These are phyloP conservation scores for Kockiozyma suomiensis DNA, from an alignment of 805 yeast genomes.

Conservation along the genomic window DNA sequence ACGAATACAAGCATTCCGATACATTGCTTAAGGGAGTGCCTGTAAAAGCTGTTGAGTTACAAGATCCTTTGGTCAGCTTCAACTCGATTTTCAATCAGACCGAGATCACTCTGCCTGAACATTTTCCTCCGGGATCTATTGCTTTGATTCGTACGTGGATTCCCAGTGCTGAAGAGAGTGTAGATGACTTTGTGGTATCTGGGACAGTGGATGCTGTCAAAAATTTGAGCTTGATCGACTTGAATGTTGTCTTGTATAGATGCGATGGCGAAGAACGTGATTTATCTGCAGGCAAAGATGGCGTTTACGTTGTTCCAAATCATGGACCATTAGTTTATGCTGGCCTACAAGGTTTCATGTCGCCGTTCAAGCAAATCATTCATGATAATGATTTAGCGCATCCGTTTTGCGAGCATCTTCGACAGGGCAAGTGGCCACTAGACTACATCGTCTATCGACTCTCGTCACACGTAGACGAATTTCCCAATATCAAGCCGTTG, in stretches of 20 bases:
- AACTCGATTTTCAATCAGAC: constrained; percentile 51
- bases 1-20: constrained; percentile 50
- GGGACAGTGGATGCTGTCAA: constrained; percentile 78
- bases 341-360: constrained; percentile 91
- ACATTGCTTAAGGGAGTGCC: constrained; percentile 63
- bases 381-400: constrained; percentile 76
- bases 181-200: constrained; percentile 61
- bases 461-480: constrained; percentile 52
- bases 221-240: constrained; percentile 62
- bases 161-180: constrained; percentile 61
- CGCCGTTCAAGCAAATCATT: constrained; percentile 64
- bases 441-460: constrained; percentile 71
- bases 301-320: constrained; percentile 73
- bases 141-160: constrained; percentile 76
- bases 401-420: constrained; percentile 76
- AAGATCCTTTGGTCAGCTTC: constrained; percentile 52
- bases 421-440: constrained; percentile 87
- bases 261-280: constrained; percentile 90
- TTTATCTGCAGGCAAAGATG: constrained; percentile 67
- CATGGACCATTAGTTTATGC: constrained; percentile 78
- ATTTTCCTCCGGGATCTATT: constrained; percentile 88
- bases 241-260: constrained; percentile 73
- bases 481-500: constrained; percentile 57
- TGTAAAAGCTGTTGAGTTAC: constrained; percentile 58
- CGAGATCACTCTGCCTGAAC: constrained; percentile 57